Evolutionary conservation across 2,329 filamentous ascomycete genomes (phyloP), one percentile per base, ranked within the genome.

Genomic region (Colletotrichum lini): DNA sequence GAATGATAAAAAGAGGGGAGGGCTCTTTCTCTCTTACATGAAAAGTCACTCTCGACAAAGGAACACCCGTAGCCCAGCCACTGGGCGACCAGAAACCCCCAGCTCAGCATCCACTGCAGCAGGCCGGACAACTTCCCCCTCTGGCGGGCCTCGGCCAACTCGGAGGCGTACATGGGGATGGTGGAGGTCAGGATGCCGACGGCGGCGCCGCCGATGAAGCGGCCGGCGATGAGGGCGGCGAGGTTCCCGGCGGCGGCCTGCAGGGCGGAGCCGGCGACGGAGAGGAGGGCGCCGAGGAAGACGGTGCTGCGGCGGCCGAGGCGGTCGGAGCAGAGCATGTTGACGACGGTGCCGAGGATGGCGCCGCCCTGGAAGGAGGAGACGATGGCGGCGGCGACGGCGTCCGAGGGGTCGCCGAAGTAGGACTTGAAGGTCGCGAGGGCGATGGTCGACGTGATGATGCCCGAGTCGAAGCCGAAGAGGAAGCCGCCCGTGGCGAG

Each of bases 391-490:
- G 77, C 77, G 18, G 59, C 69, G 35, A 73, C 59, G 45, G 66
- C 70, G 72, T 78, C 77, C 23, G 67, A 73, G 18, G 84, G 84
- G 60, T 82, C 81, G 53, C n/a, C 35, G 69, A 86, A 86, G 49
- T 82, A 83, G 67, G 83, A 78, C 79, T 84, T 84, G 4, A 78
- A 79, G 30, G 73, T 70, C 6, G 70, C 72, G 3, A 77, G 74
- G 45, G 75, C 75, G 60, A 79, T 77, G 49, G 75, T 77, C 10
- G 76, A 77, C 23, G 82, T 84, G 56, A 86, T 79, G 47, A 87
- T 81, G 47, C 84, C 84, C 2, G 83, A 85, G 68, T 87, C 85
- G 76, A 86, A 87, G 30, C 85, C 85, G 60, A 86, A 79, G 12
- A 79, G 74, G 63, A 79, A 78, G 65, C 77, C 77, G 52, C 76